Percentiles rank a stretch among this genome's conserved stretches.
These are phyloP conservation scores for Antrodiella citrinella DNA, from an alignment of 768 basidiomycete species.

Conservation along the genomic window DNA sequence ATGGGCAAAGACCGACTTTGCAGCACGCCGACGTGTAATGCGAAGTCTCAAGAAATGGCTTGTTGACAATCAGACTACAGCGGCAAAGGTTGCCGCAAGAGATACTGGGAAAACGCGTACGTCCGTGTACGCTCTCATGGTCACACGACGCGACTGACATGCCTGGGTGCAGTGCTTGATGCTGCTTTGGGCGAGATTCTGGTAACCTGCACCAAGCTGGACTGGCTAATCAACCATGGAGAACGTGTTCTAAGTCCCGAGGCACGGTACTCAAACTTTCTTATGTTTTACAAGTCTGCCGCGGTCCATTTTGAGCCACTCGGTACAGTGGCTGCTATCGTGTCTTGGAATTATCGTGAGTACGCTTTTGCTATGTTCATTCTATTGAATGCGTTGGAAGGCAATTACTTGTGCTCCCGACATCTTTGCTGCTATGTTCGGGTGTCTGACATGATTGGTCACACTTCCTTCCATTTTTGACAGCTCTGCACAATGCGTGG, in stretches of 20 bases:
- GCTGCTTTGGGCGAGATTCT: slow-evolving; percentile 92
- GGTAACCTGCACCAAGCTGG: slow-evolving; percentile 90
- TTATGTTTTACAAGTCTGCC: slow-evolving; percentile 71
- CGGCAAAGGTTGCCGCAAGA: slow-evolving; percentile 81
- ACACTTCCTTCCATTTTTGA: neutral
- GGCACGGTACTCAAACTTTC: slow-evolving; percentile 53
- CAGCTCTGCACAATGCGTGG: slow-evolving; percentile 90
- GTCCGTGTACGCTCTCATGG: neutral
- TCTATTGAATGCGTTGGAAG: too few species aligned
- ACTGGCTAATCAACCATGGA: slow-evolving; percentile 85
- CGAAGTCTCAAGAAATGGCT: slow-evolving; percentile 88
- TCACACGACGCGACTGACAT: neutral
- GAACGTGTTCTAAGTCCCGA: slow-evolving; percentile 71
- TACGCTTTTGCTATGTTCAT: too few species aligned
- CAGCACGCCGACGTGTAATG: slow-evolving; percentile 74
- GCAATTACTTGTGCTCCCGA: neutral
- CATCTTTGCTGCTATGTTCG: neutral
- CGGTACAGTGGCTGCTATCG: slow-evolving; percentile 87
- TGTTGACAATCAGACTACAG: slow-evolving; percentile 80
- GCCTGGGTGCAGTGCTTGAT: slow-evolving; percentile 67
- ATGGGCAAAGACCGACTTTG: slow-evolving; percentile 76
- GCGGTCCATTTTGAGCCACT: slow-evolving; percentile 83
- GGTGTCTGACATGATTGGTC: neutral
- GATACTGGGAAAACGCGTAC: slow-evolving; percentile 92
- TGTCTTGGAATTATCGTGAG: slow-evolving; percentile 93